Evolutionary conservation across 2,329 filamentous ascomycete species (phyloP), one percentile per base, ranked within the genome.

Genomic region (Anthostomella pinea): DNA sequence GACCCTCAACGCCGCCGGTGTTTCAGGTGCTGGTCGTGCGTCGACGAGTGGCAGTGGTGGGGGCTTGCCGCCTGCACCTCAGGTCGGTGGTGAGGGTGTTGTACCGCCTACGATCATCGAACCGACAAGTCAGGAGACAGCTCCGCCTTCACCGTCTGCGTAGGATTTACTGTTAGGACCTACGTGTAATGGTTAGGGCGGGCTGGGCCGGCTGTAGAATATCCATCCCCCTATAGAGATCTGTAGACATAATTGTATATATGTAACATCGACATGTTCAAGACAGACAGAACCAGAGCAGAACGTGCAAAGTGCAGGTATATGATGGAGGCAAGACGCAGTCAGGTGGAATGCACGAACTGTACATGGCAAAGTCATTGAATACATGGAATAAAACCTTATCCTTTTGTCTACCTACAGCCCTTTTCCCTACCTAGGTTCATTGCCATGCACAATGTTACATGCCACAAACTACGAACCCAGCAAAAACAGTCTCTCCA

Each of bases 401-500:
- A n/a, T n/a, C n/a, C n/a, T n/a, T n/a, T n/a, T n/a, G n/a, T n/a
- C n/a, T n/a, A n/a, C n/a, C n/a, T n/a, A n/a, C n/a, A n/a, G n/a
- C 16, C 33, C 30, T 16, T 26, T 19, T 13, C 29, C 11, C 13
- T 20, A 18, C 21, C 16, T 30, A 13, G n/a, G n/a, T n/a, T 20
- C 13, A 32, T 15, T 25, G 13, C 34, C 15, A 13, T 13, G 5
- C 11, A 25, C n/a, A 32, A 14, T n/a, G n/a, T 2, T 11, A 4
- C 6, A 22, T 9, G 9, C 7, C 17, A 13, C 17, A 3, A 28
- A 6, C 37, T 48, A 55, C 41, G 48, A 73, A 5, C 72, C 74
- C 24, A 79, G 47, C 15, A 80, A 54, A 10, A 69, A 66, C 34
- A 80, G 48, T 56, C 65, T 74, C 54, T 70, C 64, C 51, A 79